Evolutionary conservation across 495 filamentous ascomycete genomes (phyloP), one percentile per base, ranked within the genome.

Genomic region (Hypoxylon crocopeplum): DNA sequence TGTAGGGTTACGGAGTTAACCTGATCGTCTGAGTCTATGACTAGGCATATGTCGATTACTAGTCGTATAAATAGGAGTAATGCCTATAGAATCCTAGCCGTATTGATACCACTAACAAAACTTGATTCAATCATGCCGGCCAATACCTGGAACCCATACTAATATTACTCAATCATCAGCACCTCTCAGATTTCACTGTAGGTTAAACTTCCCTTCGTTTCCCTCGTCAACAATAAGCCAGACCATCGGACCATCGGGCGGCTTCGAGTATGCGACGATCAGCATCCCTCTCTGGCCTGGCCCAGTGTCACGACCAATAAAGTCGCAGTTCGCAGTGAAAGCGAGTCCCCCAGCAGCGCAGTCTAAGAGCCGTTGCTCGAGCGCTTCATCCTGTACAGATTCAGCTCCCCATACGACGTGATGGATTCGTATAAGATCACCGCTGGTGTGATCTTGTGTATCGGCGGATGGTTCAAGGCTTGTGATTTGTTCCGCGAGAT

Each of bases 151-250:
- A 29, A 29, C 25, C 25, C 25, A 29, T 5, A 5, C 2, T 5
- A 2, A 36, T 7, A n/a, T 27, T 7, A n/a, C n/a, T n/a, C n/a
- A n/a, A n/a, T n/a, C n/a, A n/a, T n/a, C n/a, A n/a, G n/a, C n/a
- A n/a, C n/a, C n/a, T n/a, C n/a, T n/a, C n/a, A n/a, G n/a, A n/a
- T n/a, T n/a, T 38, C n/a, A 29, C n/a, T 24, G n/a, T n/a, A 48
- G 2, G 13, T 22, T 21, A 30, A 60, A 57, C 12, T 22, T 32
- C 7, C 48, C 56, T 37, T 48, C 34, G 5, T 53, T 33, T 3
- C 20, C 42, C 21, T 53, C 48, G 3, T 53, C 33, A 5, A 59
- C 24, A 11, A 59, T 25, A 30, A 59, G 39, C 56, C 56, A 59
- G 13, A 47, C 40, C 17, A 40, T 17, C 36, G 33, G 20, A 13